Percentiles rank a stretch among this genome's conserved stretches.
Evolutionary conservation across 331 rosid genomes (phyloP).

Genomic region (Rosa hybrid): DNA sequence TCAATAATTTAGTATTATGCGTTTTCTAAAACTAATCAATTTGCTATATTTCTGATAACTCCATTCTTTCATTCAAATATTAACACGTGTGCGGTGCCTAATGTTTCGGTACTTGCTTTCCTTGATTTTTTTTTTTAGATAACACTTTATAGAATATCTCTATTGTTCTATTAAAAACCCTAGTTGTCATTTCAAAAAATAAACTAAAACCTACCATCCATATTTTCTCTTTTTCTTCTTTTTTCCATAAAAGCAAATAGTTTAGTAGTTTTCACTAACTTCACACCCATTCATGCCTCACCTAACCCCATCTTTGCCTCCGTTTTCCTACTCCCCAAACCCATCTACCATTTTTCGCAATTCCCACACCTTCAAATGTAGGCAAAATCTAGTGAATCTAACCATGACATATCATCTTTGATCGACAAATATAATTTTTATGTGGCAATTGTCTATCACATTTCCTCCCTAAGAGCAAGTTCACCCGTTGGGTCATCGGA

Average conservation of each 20-base stretch:
- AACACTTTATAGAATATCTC: no score
- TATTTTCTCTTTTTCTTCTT: not conserved
- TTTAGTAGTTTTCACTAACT: not conserved
- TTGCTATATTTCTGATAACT: no score
- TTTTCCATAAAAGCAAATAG: not conserved
- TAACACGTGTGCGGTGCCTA: no score
- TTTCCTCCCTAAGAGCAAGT: no score
- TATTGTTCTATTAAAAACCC: no score
- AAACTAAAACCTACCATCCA: not conserved
- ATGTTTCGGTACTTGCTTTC: no score
- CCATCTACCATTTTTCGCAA: not conserved
- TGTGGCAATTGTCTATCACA: no score
- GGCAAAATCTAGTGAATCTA: not conserved
- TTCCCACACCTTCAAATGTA: not conserved
- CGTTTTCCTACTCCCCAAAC: not conserved
- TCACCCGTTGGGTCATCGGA: no score
- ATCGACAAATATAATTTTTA: not conserved
- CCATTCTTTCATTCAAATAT: no score
- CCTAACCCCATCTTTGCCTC: not conserved
- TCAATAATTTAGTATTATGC: no score
- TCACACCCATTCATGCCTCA: conserved; percentile 8
- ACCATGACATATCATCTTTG: not conserved
- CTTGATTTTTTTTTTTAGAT: no score
- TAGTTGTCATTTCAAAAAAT: not conserved
- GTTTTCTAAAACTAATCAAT: no score